Percentiles rank a stretch among this genome's conserved stretches.
Conservation (phyloP, 176 grass and related monocot species). For the Triticum aestivum region DNA sequence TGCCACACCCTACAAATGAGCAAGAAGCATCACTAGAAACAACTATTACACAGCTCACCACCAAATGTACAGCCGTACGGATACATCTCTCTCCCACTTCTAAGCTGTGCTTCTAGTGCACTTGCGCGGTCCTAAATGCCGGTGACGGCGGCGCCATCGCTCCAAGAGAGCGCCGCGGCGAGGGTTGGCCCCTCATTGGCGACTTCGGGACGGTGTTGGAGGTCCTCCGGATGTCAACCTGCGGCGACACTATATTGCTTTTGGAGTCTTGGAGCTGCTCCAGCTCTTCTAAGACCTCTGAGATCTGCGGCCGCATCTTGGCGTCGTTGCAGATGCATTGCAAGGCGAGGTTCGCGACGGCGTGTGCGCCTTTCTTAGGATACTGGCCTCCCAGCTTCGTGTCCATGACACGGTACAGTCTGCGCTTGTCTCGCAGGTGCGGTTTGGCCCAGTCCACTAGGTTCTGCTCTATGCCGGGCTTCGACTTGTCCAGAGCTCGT, state of each 20-base stretch:
- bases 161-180: conserved; percentile 39
- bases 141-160: conserved; percentile 43
- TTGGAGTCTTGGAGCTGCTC: conserved; percentile 69
- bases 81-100: background rate
- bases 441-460: conserved; percentile 84
- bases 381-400: conserved; percentile 75
- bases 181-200: conserved; percentile 45
- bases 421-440: conserved; percentile 61
- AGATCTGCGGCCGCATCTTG: conserved; percentile 64
- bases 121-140: conserved; percentile 36
- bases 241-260: conserved; percentile 15
- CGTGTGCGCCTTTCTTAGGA: conserved; percentile 60
- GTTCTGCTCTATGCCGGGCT: conserved; percentile 63
- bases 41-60: conserved; percentile 25
- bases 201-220: conserved; percentile 47
- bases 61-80: conserved; percentile 49
- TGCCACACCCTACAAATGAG: background rate
- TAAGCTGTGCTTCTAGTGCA: conserved; percentile 41
- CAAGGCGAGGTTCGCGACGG: conserved; percentile 56
- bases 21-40: conserved; percentile 23
- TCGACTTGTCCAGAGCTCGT: conserved; percentile 68
- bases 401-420: conserved; percentile 76
- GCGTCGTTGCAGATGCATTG: conserved; percentile 62
- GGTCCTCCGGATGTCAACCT: conserved; percentile 31
- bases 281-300: conserved; percentile 60